Base-by-base conservation (phyloP, 805 yeast species). In the Vanderwaltozyma yarrowii region DNA sequence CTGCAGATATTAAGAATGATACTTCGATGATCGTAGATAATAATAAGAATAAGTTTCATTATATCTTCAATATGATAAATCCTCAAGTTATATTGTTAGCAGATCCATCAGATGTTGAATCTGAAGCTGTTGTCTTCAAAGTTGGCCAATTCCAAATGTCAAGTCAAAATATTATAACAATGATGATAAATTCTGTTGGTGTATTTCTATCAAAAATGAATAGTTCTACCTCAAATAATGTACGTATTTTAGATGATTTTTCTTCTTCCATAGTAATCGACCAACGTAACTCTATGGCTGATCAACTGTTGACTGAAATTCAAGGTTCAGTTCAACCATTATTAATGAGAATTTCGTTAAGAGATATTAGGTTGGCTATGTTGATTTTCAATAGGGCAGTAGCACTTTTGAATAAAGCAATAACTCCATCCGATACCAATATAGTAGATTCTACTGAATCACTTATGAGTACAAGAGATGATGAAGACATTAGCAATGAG, bases 121-220 rank as follows among this genome's bases (percentile, higher is more conserved):
- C 95, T 0, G 95, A 88, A 50, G 97, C 97, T 0, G 72, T 89
- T 43, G 96, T 89, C 2, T 80, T 92, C 64, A 83, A 84, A 51
- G 76, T 87, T 12, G 94, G 81, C 42, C 95, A 88, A 51, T 60
- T 87, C 3, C 62, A 80, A 32, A 54, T 84, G 3, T 71, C 89
- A 0, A 75, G 80, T 41, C 87, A 81, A 50, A 74, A 76, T 40
- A 74, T 80, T 3, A 60, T 72, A 0, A 71, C 89, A 0, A 54
- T 87, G 5, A 75, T 83, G 20, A 79, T 84, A 0, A 73, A 78
- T 45, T 84, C 81, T 42, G 74, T 87, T 37, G 96, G 97, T 2
- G 76, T 92, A 80, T 92, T 83, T 51, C 62, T 92, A 42, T 75
- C 87, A 33, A 70, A 67, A 18, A 87, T 92, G 94, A 71, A 79